phyloP scores from a whole-genome alignment of 805 yeast species.

The Candida sakaeoensis region DNA sequence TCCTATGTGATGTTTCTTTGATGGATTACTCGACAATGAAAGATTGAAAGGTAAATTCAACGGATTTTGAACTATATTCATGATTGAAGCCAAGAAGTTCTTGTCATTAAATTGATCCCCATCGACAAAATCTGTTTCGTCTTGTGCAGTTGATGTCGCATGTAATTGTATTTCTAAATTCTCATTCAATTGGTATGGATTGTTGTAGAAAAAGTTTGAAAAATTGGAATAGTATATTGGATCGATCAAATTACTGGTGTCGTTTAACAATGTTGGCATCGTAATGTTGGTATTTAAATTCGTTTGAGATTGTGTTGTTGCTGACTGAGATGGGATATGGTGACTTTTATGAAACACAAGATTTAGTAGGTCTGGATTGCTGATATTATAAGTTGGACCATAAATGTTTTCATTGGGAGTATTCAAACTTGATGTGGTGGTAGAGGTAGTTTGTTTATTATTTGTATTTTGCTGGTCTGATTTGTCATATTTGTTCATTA shows the following conservation, averaged over 20 bases:
- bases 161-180: conserved; percentile 41
- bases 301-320: conserved; percentile 5
- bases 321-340: background rate
- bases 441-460: too few species aligned
- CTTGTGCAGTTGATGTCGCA: conserved; percentile 28
- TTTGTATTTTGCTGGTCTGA: conserved; percentile 4
- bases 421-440: background rate
- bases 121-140: conserved; percentile 32
- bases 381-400: conserved; percentile 11
- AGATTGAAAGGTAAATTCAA: conserved; percentile 42
- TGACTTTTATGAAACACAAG: conserved; percentile 48
- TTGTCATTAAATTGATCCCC: conserved; percentile 32
- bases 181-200: conserved; percentile 36
- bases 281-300: conserved; percentile 13
- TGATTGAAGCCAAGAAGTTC: conserved; percentile 51
- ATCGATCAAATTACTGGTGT: conserved; percentile 18
- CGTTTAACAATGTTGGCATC: conserved; percentile 16
- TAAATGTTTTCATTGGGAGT: conserved; percentile 5
- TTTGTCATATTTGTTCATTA: conserved; percentile 29
- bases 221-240: conserved; percentile 37
- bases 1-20: conserved; percentile 17
- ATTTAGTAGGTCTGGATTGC: conserved; percentile 41
- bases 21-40: conserved; percentile 21
- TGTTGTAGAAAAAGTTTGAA: conserved; percentile 36
- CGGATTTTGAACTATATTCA: conserved; percentile 44